These are phyloP conservation scores for Mortierella sp. DNA, from an alignment of 371 early-diverging fungal species.

Conservation along the genomic window DNA sequence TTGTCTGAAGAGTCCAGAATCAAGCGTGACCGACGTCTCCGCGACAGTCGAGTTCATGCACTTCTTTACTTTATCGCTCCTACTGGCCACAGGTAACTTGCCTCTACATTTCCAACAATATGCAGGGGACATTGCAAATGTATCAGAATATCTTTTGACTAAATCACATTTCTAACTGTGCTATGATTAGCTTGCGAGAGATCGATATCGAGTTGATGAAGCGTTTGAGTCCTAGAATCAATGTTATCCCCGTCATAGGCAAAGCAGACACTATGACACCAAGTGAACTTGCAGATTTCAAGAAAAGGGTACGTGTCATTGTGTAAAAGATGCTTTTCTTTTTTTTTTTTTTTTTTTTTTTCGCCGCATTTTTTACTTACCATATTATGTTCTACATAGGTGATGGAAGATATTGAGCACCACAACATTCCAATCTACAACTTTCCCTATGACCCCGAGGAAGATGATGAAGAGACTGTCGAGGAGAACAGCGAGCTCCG, in stretches of 20 bases:
- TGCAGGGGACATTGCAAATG: no score
- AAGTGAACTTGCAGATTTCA: conserved; percentile 82
- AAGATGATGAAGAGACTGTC: conserved; percentile 93
- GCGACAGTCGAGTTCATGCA: conserved; percentile 98
- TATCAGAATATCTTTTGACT: no score
- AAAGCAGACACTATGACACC: conserved; percentile 85
- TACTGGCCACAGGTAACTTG: conserved; percentile 89
- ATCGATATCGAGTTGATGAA: conserved; percentile 98
- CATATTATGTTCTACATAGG: conserved; percentile 55
- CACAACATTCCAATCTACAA: conserved; percentile 94
- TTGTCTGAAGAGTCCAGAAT: conserved; percentile 94
- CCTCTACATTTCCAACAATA: not conserved
- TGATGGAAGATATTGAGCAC: conserved; percentile 94
- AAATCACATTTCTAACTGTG: no score
- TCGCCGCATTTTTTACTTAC: not conserved
- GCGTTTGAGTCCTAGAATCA: conserved; percentile 90
- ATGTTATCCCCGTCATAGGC: conserved; percentile 94
- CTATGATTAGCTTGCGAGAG: conserved; percentile 82
- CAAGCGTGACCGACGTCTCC: conserved; percentile 96
- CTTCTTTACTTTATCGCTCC: conserved; percentile 98
- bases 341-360: not conserved
- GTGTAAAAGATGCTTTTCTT: conserved; percentile 1
- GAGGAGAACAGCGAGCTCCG: conserved; percentile 96
- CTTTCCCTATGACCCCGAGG: conserved; percentile 83
- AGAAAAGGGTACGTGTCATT: conserved; percentile 75